Evolutionary conservation across 2,329 filamentous ascomycete species (phyloP), one percentile per base, ranked within the genome.

Genomic region (Mycogone perniciosa): DNA sequence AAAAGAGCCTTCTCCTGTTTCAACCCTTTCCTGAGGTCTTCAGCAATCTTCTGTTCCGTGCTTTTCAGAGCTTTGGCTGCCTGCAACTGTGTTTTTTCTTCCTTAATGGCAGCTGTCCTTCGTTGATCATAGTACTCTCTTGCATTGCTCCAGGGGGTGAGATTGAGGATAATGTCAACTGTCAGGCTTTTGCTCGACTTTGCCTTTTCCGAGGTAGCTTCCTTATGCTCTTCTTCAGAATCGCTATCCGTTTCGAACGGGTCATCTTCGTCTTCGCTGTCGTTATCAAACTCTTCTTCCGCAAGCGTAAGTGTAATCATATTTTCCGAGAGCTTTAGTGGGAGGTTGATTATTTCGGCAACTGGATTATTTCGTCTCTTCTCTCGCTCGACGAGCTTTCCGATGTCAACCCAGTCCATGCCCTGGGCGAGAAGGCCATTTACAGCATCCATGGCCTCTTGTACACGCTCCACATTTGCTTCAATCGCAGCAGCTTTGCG

Each of bases 381-480:
- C 65, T 97, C 92, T 57, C 89, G 81, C 64, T 96, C 89, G 47
- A 99, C 88, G 55, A 99, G 72, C 52, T 86, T 87, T 7, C 81
- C 89, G 60, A 97, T 91, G 57, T 96, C 88, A 8, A 89, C 83
- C 93, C 93, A 99, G 61, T 99, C 93, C 90, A 97, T 97, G 8
- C 92, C 92, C 62, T 96, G 89, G 5, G 82, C 82, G 53, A 99
- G 82, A n/a, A 97, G 73, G 1, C 89, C 88, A 65, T 95, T 97
- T 48, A 99, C 85, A 4, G 93, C 90, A 64, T 90, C 88, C 66
- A 90, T 90, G 4, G 89, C 90, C 70, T 97, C 93, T 64, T 96
- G 88, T 0, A 97, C 91, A 46, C 90, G 81, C 63, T 95, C 89
- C 1, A 89, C 76, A 61, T 99, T 97, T 26, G 89, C 88, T 65